Evolutionary conservation across 495 filamentous ascomycete genomes (phyloP).

Genomic region (Aspergillus affinis): DNA sequence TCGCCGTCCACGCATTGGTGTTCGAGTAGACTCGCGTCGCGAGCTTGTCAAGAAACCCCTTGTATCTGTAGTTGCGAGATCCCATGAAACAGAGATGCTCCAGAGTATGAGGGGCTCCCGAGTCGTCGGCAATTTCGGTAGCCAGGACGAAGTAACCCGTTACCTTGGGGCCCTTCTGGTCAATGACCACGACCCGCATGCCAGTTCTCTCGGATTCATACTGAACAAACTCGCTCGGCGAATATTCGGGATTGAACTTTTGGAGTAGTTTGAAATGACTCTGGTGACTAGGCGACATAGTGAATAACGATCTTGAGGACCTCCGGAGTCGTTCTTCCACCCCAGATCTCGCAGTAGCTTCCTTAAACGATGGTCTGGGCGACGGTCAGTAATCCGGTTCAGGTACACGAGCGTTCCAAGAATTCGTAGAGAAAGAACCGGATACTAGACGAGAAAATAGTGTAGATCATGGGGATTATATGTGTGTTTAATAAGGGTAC

Average conservation of each 20-base stretch:
- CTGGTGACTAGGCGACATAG: constrained; percentile 38
- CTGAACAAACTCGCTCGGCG: constrained; percentile 78
- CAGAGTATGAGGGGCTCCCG: constrained; percentile 90
- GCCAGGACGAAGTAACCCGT: constrained; percentile 93
- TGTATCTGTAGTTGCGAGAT: constrained; percentile 89
- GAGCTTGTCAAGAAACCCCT: constrained; percentile 90
- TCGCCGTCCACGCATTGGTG: constrained; percentile 94
- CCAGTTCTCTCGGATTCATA: constrained; percentile 86
- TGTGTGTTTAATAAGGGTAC: not conserved
- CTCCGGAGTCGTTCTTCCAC: constrained; percentile 10
- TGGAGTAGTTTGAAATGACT: constrained; percentile 79
- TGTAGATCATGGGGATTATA: too few species aligned
- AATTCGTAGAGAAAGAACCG: not conserved
- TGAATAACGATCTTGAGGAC: constrained; percentile 26
- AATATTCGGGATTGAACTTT: constrained; percentile 84
- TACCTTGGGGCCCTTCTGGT: constrained; percentile 89
- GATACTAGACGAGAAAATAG: not conserved
- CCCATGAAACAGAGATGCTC: constrained; percentile 99
- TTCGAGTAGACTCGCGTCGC: constrained; percentile 88
- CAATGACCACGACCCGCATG: constrained; percentile 89
- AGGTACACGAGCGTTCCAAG: not conserved
- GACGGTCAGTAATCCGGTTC: constrained; percentile 6
- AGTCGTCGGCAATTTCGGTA: constrained; percentile 97
- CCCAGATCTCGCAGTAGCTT: constrained; percentile 21
- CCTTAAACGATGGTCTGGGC: constrained; percentile 21